These are phyloP conservation scores for Cryptococcus sp. DNA, from an alignment of 1,284 basidiomycete species.

Conservation along the genomic window DNA sequence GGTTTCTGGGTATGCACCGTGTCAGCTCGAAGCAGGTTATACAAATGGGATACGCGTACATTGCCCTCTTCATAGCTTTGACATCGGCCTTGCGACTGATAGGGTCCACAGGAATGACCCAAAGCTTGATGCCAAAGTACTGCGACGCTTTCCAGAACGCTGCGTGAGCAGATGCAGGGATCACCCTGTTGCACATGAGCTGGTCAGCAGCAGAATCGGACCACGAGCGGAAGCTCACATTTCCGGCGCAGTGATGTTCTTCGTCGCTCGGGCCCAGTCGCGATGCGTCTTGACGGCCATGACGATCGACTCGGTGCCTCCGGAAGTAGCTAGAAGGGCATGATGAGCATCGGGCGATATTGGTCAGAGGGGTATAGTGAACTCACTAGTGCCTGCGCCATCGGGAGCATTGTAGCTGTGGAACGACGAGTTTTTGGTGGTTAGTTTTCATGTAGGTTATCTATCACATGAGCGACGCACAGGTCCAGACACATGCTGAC, in stretches of 20 bases:
- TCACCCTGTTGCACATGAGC: constrained; percentile 60
- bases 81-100: constrained; percentile 78
- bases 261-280: constrained; percentile 83
- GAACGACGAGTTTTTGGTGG: no score
- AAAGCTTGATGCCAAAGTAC: constrained; percentile 91
- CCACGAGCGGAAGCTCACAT: constrained; percentile 62
- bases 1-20: constrained; percentile 35
- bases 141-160: constrained; percentile 92
- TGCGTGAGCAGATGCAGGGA: constrained; percentile 84
- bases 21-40: background rate
- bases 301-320: constrained; percentile 91
- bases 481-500: constrained; percentile 89
- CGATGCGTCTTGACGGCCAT: constrained; percentile 88
- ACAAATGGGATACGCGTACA: constrained; percentile 59
- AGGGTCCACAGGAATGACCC: constrained; percentile 81
- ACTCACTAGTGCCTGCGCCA: constrained; percentile 74
- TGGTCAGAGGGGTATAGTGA: background rate
- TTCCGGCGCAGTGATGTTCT: constrained; percentile 88
- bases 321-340: constrained; percentile 66
- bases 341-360: constrained; percentile 1
- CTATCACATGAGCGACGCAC: constrained; percentile 42
- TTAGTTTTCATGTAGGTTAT: no score
- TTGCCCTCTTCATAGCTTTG: constrained; percentile 75
- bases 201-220: background rate
- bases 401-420: constrained; percentile 74